These are phyloP conservation scores for Salvia splendens DNA, from an alignment of 257 asterid genomes.

Conservation along the genomic window DNA sequence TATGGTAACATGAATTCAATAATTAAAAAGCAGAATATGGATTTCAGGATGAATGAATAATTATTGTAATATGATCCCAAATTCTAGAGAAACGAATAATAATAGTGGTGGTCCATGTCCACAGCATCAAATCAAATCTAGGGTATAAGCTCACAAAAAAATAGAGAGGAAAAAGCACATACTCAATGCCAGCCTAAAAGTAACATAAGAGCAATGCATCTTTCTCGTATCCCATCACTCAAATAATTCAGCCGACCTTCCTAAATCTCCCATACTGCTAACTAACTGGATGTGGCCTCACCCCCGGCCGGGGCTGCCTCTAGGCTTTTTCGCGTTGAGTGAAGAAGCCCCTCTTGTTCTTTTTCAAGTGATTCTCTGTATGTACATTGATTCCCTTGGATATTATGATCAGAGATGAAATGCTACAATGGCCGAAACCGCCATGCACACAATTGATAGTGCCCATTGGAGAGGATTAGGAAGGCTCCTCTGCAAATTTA, in stretches of 20 bases:
- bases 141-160: conserved; percentile 28
- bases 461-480: conserved; percentile 34
- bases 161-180: conserved; percentile 28
- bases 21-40: background rate
- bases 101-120: conserved; percentile 34
- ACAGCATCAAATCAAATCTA: conserved; percentile 32
- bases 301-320: background rate
- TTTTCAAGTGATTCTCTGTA: conserved; percentile 9
- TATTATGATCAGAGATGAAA: conserved; percentile 27
- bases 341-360: background rate
- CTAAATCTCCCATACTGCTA: background rate
- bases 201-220: conserved; percentile 34
- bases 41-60: conserved; percentile 8
- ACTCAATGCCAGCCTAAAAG: conserved; percentile 43
- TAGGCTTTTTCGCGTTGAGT: background rate
- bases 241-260: conserved; percentile 28
- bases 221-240: conserved; percentile 11
- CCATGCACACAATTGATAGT: conserved; percentile 34
- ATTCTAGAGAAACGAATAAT: conserved; percentile 5
- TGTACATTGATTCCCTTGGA: background rate
- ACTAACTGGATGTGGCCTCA: too few species aligned
- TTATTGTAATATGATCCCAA: conserved; percentile 28
- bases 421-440: conserved; percentile 31
- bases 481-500: conserved; percentile 40
- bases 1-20: too few species aligned